Percentiles rank a stretch among this genome's conserved stretches.
phyloP scores from a whole-genome alignment of 371 early-diverging fungal species.

The Lichtheimia corymbifera region DNA sequence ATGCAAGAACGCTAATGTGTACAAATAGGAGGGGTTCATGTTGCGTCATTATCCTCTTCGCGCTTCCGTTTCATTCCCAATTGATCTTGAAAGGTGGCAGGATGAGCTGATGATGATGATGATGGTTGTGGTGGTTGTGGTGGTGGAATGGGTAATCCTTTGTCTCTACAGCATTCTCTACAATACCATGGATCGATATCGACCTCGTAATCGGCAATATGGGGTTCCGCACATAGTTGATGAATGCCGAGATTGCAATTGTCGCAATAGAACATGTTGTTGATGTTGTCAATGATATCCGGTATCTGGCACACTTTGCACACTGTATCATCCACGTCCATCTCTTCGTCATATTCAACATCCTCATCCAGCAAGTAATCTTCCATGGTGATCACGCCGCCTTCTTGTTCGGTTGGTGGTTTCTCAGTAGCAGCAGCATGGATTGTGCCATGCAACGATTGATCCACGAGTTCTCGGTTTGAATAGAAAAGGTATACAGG shows the following conservation, averaged over 20 bases:
- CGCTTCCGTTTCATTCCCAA: slow-evolving; percentile 20
- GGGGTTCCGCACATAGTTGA: slow-evolving; percentile 47
- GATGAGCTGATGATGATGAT: neutral
- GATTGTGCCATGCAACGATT: neutral
- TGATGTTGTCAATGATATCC: slow-evolving; percentile 33
- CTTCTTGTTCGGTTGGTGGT: neutral
- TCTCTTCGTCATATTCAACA: slow-evolving; percentile 4
- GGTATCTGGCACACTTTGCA: slow-evolving; percentile 43
- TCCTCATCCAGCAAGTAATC: slow-evolving; percentile 43
- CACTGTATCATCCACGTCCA: slow-evolving; percentile 22
- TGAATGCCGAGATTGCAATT: slow-evolving; percentile 43
- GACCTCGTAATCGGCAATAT: slow-evolving; percentile 35
- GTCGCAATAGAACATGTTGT: slow-evolving; percentile 52
- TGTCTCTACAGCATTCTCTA: slow-evolving; percentile 30
- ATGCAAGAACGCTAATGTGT: no score
- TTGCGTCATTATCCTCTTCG: slow-evolving; percentile 8
- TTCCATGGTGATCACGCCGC: slow-evolving; percentile 29
- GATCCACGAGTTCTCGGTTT: slow-evolving; percentile 20
- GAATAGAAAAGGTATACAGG: slow-evolving; percentile 47
- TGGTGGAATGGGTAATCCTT: slow-evolving; percentile 32
- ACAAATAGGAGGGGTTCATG: no score
- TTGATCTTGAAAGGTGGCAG: neutral
- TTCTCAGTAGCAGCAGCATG: neutral
- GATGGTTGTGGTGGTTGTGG: slow-evolving; percentile 15
- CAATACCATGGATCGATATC: slow-evolving; percentile 51